Evolutionary conservation across 2,329 filamentous ascomycete species (phyloP), one percentile per base, ranked within the genome.

Genomic region (Neobulgaria alba): DNA sequence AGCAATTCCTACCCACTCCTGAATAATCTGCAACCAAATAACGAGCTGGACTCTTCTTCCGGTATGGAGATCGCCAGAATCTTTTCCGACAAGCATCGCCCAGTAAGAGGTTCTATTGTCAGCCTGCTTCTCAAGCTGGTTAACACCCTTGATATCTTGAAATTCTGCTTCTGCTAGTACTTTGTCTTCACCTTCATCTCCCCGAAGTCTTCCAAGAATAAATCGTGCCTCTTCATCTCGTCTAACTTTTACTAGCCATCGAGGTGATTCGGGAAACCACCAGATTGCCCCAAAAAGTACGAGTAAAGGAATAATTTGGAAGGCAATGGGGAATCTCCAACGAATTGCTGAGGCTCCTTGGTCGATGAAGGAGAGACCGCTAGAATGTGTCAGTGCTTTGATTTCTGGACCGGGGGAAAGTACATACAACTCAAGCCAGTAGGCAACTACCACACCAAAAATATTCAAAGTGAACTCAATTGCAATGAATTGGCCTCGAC

Each of bases 381-480:
- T 67, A 16, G 36, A 2, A 32, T 21, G 9, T 15, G 38, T 54
- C 39, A 55, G 39, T n/a, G n/a, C n/a, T n/a, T n/a, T n/a, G n/a
- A n/a, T n/a, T 23, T 4, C 10, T 14, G 18, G 31, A 34, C 44
- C 18, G 20, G 8, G 8, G 15, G 21, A 29, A n/a, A 9, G 37
- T 33, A 29, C 47, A 38, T 49, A 52, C 51, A 51, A 56, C 36
- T 68, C 66, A 7, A 70, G 56, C 77, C 76, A 81, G 49, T 83
- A 83, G 3, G 72, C 62, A 26, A 79, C 66, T 15, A 79, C 73
- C 0, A 84, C 77, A 44, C 80, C 80, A 35, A 83, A 77, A 45
- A 85, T 84, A 54, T 85, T 86, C 7, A 85, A 60, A 0, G 79
- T 85, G 47, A 86, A 85, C 52, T 85, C 81, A 39, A 83, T 77